Base-by-base conservation (phyloP, 371 early-diverging fungal species). In the Mortierella sp. region DNA sequence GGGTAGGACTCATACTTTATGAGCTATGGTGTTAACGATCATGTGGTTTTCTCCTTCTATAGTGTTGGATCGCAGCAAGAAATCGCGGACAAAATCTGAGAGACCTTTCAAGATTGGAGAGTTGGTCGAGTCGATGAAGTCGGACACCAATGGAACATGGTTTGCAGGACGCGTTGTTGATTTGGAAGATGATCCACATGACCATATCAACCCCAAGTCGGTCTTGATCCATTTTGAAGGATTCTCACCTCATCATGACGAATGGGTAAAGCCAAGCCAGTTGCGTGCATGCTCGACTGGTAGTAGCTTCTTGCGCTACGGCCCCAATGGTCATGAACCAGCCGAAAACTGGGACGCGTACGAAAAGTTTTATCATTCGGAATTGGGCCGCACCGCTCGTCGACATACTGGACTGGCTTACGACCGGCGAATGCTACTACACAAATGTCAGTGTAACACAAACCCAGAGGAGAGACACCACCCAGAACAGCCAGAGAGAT, bases 401-500 rank as follows among this genome's bases (percentile, higher is more conserved):
- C 80, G 79, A 41, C 84, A 86, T 55, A 88, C 88, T n/a, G 88
- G 86, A 29, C 60, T 88, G 12, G 87, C 85, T 0, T 85, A 85
- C 39, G 88, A 88, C 51, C 81, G 80, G 48, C 78, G 85, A 9
- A 88, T 86, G 86, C 64, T 79, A 21, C 65, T 85, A 41, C 88
- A 88, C 58, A 79, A 80, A 27, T 88, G 88, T 48, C 86, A 86
- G 52, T 88, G 88, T 63, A 81, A 84, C 47, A 85, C 86, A 27
- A 76, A 69, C 41, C 77, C 77, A 16, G 80, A 81, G 31, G 82
- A 84, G 58, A 80, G 80, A 6, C 81, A 82, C 28, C 90, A 90
- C 56, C 90, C 90, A 19, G 90, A 90, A 57, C 79, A 84, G 34
- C 90, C 90, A 9, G 88, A 86, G 57, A 72, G 90, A 25, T 79